Evolutionary conservation across 2,329 filamentous ascomycete species (phyloP).

Genomic region (Harringtonia aguacate): DNA sequence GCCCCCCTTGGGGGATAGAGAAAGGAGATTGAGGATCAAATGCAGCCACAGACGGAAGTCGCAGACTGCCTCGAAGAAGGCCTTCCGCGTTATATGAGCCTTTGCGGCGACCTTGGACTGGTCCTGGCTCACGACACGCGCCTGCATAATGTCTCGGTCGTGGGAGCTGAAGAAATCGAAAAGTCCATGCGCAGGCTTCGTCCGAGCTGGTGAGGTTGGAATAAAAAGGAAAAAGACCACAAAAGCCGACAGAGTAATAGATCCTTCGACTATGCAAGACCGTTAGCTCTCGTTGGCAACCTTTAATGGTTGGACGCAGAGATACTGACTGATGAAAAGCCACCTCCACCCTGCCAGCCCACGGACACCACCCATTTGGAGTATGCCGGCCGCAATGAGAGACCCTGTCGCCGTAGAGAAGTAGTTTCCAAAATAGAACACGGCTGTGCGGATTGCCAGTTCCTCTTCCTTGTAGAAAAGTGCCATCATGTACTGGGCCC

Average conservation of each 20-base stretch:
- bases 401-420: conserved; percentile 31
- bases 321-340: background rate
- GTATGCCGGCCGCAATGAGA: conserved; percentile 1
- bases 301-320: background rate
- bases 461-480: conserved; percentile 46
- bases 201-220: background rate
- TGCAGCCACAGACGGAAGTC: background rate
- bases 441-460: conserved; percentile 19
- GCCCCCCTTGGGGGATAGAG: background rate
- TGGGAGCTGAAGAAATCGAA: background rate
- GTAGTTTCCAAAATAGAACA: conserved; percentile 45
- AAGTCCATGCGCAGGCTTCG: background rate
- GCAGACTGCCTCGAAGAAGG: background rate
- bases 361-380: background rate
- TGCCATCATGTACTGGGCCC: conserved; percentile 43
- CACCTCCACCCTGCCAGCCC: background rate
- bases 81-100: background rate
- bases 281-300: too few species aligned
- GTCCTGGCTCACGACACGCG: background rate
- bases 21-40: background rate
- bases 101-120: background rate
- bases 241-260: background rate
- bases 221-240: background rate
- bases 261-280: background rate
- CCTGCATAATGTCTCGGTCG: background rate